These are phyloP conservation scores for Musa itinerans DNA, from an alignment of 176 grass and related monocot genomes.

Conservation along the genomic window DNA sequence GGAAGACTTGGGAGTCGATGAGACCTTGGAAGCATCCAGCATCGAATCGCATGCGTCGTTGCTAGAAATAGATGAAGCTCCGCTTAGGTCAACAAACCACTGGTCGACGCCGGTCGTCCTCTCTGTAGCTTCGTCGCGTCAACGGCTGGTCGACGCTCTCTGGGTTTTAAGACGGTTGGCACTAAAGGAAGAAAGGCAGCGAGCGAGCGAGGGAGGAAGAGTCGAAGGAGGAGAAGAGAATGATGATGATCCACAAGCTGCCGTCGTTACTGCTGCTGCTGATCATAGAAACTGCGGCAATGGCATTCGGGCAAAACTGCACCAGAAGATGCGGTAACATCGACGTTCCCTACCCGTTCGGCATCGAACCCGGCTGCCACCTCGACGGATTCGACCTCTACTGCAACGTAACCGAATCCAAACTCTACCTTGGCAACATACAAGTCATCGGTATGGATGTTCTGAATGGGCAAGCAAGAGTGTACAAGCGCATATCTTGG, in stretches of 20 bases:
- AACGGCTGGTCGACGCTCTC: too few relatives aligned
- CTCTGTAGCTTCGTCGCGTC: too few relatives aligned
- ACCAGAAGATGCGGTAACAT: constrained; percentile 17
- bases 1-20: too few relatives aligned
- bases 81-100: too few relatives aligned
- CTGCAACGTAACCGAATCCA: neutral
- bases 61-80: too few relatives aligned
- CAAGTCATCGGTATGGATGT: constrained; percentile 21
- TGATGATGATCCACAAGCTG: neutral
- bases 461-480: neutral
- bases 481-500: neutral
- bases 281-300: neutral
- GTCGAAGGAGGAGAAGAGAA: neutral
- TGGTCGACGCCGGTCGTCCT: too few relatives aligned
- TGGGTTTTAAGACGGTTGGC: too few relatives aligned
- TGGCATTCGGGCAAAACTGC: constrained; percentile 5
- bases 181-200: neutral
- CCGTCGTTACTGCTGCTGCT: neutral
- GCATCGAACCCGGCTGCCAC: constrained; percentile 26
- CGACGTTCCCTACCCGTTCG: constrained; percentile 35
- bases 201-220: too few relatives aligned
- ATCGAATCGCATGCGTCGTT: too few relatives aligned
- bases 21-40: too few relatives aligned
- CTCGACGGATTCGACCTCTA: neutral
- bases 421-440: neutral